Evolutionary conservation across 768 basidiomycete species (phyloP).

Genomic region (Kwoniella sp.): DNA sequence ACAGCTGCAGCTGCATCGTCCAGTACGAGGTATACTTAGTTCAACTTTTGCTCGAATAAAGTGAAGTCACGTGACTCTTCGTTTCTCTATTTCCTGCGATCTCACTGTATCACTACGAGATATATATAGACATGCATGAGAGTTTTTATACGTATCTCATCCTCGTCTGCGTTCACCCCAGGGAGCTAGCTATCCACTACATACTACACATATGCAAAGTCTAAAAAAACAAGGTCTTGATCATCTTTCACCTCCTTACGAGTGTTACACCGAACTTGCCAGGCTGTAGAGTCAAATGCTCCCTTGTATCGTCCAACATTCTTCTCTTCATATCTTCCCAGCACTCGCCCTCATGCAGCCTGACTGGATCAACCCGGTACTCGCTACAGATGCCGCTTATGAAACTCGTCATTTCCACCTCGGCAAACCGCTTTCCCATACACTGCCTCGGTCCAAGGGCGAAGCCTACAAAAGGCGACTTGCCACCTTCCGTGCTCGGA

Average conservation of each 20-base stretch:
- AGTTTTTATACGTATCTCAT: too few species aligned
- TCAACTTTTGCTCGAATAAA: constrained; percentile 12
- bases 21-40: too few species aligned
- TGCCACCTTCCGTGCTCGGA: background rate
- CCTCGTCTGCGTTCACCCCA: too few species aligned
- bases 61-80: constrained; percentile 1
- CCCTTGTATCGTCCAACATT: constrained; percentile 28
- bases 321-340: constrained; percentile 31
- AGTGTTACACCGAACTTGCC: constrained; percentile 29
- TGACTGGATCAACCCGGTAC: constrained; percentile 23
- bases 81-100: too few species aligned
- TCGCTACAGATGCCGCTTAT: constrained; percentile 24
- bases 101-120: too few species aligned
- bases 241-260: constrained; percentile 10
- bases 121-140: too few species aligned
- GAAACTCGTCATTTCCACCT: constrained; percentile 36
- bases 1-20: background rate
- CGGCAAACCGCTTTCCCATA: constrained; percentile 40
- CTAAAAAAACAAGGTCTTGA: too few species aligned
- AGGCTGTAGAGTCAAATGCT: constrained; percentile 39
- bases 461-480: constrained; percentile 25
- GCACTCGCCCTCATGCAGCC: constrained; percentile 21
- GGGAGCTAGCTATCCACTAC: too few species aligned
- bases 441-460: constrained; percentile 28
- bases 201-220: too few species aligned